Evolutionary conservation across 495 filamentous ascomycete genomes (phyloP).

Genomic region (Achaetomiella virescens): DNA sequence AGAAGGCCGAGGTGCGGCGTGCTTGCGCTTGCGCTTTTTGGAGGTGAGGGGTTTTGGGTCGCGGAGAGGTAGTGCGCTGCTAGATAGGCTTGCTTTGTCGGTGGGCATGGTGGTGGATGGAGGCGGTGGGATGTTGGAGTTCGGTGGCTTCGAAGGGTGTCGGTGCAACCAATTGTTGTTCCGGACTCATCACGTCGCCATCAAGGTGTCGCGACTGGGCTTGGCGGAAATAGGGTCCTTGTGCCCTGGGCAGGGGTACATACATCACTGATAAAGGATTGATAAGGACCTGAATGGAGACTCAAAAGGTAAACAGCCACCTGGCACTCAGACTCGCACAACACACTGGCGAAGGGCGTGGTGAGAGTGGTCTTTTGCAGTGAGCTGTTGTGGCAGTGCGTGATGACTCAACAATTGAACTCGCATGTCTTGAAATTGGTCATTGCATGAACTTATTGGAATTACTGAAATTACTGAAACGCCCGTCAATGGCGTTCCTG

Average conservation of each 20-base stretch:
- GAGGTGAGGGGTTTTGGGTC: slow-evolving; percentile 57
- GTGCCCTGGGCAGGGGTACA: background rate
- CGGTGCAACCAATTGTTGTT: background rate
- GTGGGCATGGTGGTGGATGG: slow-evolving; percentile 44
- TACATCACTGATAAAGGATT: background rate
- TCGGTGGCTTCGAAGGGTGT: background rate
- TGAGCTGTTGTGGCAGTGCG: too few species aligned
- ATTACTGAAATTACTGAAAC: too few species aligned
- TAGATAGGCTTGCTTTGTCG: slow-evolving; percentile 76
- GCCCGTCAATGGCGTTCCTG: too few species aligned
- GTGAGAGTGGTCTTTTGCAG: too few species aligned
- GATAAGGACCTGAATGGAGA: too few species aligned
- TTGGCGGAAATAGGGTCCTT: background rate
- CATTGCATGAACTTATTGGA: too few species aligned
- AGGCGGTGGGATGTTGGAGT: background rate
- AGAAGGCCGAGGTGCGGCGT: slow-evolving; percentile 62
- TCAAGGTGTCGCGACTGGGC: slow-evolving; percentile 11
- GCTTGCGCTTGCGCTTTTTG: slow-evolving; percentile 81
- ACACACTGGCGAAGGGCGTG: too few species aligned
- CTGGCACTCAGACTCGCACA: too few species aligned
- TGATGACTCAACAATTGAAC: too few species aligned
- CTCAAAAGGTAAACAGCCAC: too few species aligned
- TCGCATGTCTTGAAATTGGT: too few species aligned
- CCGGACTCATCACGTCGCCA: background rate
- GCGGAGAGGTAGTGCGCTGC: slow-evolving; percentile 86